Percentiles rank a stretch among this genome's conserved stretches.
Evolutionary conservation across 305 asterid genomes (phyloP).

Genomic region (Caryopteris hybrid): DNA sequence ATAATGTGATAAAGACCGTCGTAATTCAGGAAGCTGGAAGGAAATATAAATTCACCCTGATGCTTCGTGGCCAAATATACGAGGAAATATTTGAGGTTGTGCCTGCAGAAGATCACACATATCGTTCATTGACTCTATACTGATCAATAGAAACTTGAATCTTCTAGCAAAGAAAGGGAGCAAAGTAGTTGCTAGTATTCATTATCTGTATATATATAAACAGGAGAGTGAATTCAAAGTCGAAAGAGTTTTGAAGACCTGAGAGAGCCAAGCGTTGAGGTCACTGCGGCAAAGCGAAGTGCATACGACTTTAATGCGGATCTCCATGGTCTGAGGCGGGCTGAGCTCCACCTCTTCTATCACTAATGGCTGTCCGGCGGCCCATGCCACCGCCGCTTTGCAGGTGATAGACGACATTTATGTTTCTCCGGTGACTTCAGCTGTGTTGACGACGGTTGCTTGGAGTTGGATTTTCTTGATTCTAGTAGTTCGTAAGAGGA

Average conservation of each 20-base stretch:
- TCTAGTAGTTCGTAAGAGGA: background rate
- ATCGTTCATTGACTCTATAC: background rate
- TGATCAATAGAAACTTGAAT: background rate
- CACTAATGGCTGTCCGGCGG: conserved; percentile 64
- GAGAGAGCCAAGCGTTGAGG: conserved; percentile 79
- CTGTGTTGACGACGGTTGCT: background rate
- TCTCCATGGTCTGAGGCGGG: conserved; percentile 87
- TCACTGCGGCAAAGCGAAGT: conserved; percentile 94
- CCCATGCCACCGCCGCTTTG: conserved; percentile 94
- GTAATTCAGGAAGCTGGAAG: conserved; percentile 6
- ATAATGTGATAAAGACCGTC: background rate
- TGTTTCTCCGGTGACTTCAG: background rate
- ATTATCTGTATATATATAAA: background rate
- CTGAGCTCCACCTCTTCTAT: conserved; percentile 83
- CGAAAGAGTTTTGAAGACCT: conserved; percentile 26
- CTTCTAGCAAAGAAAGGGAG: too few species aligned
- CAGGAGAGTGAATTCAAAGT: too few species aligned
- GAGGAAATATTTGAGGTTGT: conserved; percentile 65
- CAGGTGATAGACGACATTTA: conserved; percentile 30
- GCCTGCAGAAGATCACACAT: conserved; percentile 44
- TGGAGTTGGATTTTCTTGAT: background rate
- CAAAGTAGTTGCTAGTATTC: background rate
- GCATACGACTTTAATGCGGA: conserved; percentile 76
- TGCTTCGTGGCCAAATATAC: conserved; percentile 96
- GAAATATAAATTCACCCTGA: conserved; percentile 66